A percentile compares a stretch with the other conserved stretches of the same genome.
These are phyloP conservation scores for Basidiobolus meristosporus DNA, from an alignment of 371 early-diverging fungal genomes.

Conservation along the genomic window DNA sequence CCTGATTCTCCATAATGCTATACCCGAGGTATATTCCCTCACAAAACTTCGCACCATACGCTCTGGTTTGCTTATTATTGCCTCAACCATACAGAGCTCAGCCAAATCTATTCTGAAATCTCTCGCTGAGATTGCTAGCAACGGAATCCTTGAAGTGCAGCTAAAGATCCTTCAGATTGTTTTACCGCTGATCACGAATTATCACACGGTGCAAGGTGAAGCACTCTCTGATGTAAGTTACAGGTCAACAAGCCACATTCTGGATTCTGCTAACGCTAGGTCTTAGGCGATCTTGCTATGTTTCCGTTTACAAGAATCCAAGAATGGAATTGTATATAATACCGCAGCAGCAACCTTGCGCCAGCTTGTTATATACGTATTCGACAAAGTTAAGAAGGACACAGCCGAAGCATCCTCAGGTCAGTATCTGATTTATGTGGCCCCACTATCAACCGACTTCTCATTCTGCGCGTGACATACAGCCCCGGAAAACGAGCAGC, in stretches of 20 bases:
- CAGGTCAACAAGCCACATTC: not conserved
- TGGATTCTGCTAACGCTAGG: not conserved
- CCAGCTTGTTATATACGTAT: slow-evolving; percentile 81
- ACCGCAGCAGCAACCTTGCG: slow-evolving; percentile 90
- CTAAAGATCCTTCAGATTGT: slow-evolving; percentile 84
- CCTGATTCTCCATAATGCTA: slow-evolving; percentile 64
- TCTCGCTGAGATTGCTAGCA: slow-evolving; percentile 44
- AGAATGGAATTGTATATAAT: slow-evolving; percentile 71
- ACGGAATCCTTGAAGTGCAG: slow-evolving; percentile 66
- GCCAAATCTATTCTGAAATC: slow-evolving; percentile 45
- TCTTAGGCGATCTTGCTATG: slow-evolving; percentile 69
- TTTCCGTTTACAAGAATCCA: slow-evolving; percentile 70
- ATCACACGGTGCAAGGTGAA: slow-evolving; percentile 55
- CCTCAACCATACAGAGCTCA: slow-evolving; percentile 20
- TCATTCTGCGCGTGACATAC: too few species aligned
- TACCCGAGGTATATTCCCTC: slow-evolving; percentile 38
- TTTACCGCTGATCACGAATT: slow-evolving; percentile 72
- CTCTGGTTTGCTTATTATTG: not conserved
- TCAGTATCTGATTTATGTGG: not conserved
- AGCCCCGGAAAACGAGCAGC: not conserved
- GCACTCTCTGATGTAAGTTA: slow-evolving; percentile 53
- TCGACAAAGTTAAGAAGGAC: slow-evolving; percentile 72
- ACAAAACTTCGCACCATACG: not conserved
- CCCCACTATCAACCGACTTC: not conserved
- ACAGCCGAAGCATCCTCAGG: not conserved